Evolutionary conservation across 2,329 filamentous ascomycete species (phyloP).

Genomic region (Penicillium sp.): DNA sequence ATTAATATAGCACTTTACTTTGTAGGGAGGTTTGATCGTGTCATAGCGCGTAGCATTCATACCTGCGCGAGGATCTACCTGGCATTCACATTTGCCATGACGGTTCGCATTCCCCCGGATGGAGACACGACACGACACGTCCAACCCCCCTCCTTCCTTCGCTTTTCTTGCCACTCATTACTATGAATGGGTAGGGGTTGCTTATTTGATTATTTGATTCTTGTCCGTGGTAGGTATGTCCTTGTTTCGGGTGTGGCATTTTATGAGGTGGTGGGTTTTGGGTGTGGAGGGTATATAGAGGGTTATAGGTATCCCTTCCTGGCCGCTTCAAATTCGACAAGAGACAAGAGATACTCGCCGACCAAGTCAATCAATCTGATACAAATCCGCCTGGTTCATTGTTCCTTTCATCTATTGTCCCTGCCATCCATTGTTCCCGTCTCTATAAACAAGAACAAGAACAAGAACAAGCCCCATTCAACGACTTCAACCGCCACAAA

Average conservation of each 20-base stretch:
- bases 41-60: background rate
- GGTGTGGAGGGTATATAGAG: background rate
- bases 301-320: background rate
- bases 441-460: background rate
- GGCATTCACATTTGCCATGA: background rate
- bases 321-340: too few relatives aligned
- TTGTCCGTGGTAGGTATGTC: background rate
- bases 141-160: background rate
- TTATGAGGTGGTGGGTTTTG: background rate
- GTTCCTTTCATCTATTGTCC: conserved; percentile 22
- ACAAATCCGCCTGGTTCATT: background rate
- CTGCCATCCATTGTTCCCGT: background rate
- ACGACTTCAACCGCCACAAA: background rate
- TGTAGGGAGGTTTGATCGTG: too few relatives aligned
- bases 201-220: background rate
- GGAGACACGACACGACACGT: background rate
- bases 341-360: too few relatives aligned
- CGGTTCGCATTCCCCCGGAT: background rate
- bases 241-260: background rate
- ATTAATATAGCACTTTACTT: too few relatives aligned
- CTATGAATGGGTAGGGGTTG: background rate
- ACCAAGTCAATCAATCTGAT: too few relatives aligned
- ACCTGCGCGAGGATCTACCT: background rate
- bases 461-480: background rate
- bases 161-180: background rate